Percentiles rank a stretch among this genome's conserved stretches.
Evolutionary conservation across 306 rosid genomes (phyloP).

Genomic region (Erythrophleum fordii): DNA sequence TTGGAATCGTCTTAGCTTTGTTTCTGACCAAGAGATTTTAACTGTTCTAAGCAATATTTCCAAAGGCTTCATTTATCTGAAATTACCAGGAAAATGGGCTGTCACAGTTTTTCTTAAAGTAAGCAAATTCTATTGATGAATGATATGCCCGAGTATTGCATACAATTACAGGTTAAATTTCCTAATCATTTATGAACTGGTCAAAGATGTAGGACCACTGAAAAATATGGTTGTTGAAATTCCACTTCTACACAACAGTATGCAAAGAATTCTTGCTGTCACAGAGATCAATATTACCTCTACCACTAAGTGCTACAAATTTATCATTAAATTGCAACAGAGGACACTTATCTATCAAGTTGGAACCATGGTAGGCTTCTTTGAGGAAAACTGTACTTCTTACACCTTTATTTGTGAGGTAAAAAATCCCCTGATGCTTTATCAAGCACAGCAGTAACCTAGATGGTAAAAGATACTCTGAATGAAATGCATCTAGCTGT

Average conservation of each 20-base stretch:
- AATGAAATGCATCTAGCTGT: constrained; percentile 76
- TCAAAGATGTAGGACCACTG: constrained; percentile 14
- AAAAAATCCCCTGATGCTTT: constrained; percentile 87
- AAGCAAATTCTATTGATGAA: neutral
- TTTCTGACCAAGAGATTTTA: constrained; percentile 10
- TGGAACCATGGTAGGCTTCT: constrained; percentile 12
- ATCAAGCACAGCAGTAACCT: constrained; percentile 63
- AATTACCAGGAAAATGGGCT: constrained; percentile 10
- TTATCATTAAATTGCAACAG: constrained; percentile 18
- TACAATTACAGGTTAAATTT: constrained; percentile 2
- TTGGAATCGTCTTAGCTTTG: constrained; percentile 7
- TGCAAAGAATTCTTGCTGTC: constrained; percentile 45
- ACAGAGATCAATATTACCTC: constrained; percentile 16
- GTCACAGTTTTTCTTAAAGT: constrained; percentile 7
- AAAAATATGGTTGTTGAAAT: constrained; percentile 10
- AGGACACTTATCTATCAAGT: constrained; percentile 25
- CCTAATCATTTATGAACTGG: neutral
- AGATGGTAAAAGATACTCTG: constrained; percentile 76
- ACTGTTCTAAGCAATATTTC: neutral
- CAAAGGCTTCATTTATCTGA: neutral
- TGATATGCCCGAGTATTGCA: neutral
- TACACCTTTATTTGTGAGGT: constrained; percentile 87
- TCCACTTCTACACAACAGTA: constrained; percentile 41
- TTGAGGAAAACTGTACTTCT: constrained; percentile 39
- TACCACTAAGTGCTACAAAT: constrained; percentile 24